Base-by-base conservation (phyloP, 768 basidiomycete species). In the Kwoniella mangroviensis region DNA sequence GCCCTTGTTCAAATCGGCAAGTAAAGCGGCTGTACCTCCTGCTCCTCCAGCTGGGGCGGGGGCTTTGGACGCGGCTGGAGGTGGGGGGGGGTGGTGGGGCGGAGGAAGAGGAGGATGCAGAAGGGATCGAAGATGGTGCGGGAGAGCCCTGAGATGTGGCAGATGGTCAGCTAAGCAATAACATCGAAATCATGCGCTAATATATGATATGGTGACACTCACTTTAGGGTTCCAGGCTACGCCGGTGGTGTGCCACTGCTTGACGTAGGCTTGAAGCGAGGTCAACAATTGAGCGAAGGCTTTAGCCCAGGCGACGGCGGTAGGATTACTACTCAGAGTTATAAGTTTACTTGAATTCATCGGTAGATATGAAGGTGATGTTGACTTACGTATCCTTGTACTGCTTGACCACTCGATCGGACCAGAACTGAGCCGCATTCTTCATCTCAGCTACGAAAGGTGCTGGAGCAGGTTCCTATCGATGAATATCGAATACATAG, bases 1-100 rank as follows among this genome's bases (percentile, higher is more conserved):
- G 0, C 96, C 95, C 52, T 90, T 88, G 79, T 98, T 98, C 56
- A 99, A 84, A 65, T 93, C 88, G 1, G 94, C 93, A 66, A 99
- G 95, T 26, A 99, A 91, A 4, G 92, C 91, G 5, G 72, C 73
- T 65, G 84, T 78, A 60, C 82, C 82, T 13, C 91, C 90, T 2
- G 88, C 88, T 3, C 83, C 83, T 0, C 79, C 43, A 17, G 83
- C 62, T 11, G 80, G 26, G n/a, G 85, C 41, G 13, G 84, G 24
- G 15, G 76, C 7, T 7, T 26, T 10, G 10, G 83, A 56, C 7
- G 80, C 66, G 0, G 81, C 75, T 3, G 74, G 60, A 19, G 81
- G 69, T 2, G 86, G 69, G 84, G 28, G 87, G 84, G 3, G 81
- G 78, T 1, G 82, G 73, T 0, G 88, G 75, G 53, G 86, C 77